Evolutionary conservation across 2,329 filamentous ascomycete species (phyloP).

Genomic region (Colletotrichum sp.): DNA sequence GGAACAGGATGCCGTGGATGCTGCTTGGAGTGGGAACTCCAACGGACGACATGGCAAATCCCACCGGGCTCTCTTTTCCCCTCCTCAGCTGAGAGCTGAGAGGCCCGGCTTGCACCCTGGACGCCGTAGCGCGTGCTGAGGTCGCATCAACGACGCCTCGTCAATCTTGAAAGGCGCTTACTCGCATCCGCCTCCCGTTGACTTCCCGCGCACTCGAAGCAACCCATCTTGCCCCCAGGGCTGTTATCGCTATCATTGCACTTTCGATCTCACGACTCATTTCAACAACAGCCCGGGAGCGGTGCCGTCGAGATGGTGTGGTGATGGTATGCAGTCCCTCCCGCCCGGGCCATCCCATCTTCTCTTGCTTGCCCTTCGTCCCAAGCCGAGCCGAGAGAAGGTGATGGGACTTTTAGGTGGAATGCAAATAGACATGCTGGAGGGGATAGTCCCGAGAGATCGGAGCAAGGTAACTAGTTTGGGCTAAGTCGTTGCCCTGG

Average conservation of each 20-base stretch:
- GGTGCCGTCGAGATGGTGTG: not conserved
- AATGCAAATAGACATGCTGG: not conserved
- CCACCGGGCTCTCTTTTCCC: not conserved
- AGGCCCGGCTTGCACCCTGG: not conserved
- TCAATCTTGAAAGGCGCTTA: slow-evolving; percentile 6
- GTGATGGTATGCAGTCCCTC: not conserved
- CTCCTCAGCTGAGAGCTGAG: not conserved
- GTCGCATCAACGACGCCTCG: slow-evolving; percentile 15
- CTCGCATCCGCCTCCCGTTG: slow-evolving; percentile 13
- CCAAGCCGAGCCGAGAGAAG: not conserved
- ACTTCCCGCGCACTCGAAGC: slow-evolving; percentile 2
- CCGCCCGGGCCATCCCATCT: not conserved
- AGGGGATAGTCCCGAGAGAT: slow-evolving; percentile 4
- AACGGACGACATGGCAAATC: not conserved
- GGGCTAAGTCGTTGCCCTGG: not conserved
- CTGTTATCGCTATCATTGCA: not conserved
- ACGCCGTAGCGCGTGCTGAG: not conserved
- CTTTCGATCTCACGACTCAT: not conserved
- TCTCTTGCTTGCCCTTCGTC: not conserved
- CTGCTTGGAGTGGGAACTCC: not conserved
- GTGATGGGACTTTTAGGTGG: not conserved
- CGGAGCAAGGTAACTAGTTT: slow-evolving; percentile 17
- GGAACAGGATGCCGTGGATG: not conserved
- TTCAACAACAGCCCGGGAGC: not conserved
- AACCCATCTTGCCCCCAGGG: not conserved